Conservation (phyloP, 306 rosid genomes). For the Betula pendula region DNA sequence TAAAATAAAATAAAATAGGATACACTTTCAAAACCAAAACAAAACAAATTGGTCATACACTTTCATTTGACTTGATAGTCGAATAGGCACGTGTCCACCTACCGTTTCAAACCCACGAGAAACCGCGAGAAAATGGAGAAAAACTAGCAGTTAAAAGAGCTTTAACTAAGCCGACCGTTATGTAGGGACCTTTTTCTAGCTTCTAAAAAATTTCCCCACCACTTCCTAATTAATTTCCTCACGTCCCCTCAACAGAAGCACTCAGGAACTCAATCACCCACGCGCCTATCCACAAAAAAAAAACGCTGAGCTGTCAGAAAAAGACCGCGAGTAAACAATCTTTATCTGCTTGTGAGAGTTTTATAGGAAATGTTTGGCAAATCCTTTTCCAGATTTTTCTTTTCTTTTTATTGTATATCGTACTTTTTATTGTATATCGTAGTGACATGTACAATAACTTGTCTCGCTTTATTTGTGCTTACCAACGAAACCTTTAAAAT, state of each 20-base stretch:
- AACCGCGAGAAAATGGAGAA: conserved; percentile 2
- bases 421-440: no score
- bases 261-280: not conserved
- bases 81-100: not conserved
- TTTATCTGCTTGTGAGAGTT: not conserved
- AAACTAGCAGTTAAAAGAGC: not conserved
- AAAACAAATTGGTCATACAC: not conserved
- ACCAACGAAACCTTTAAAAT: no score
- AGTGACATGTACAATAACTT: no score
- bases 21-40: no score
- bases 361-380: no score
- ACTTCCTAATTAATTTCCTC: conserved; percentile 15
- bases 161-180: conserved; percentile 34
- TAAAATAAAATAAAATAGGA: no score
- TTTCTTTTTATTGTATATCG: no score
- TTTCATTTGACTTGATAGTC: not conserved
- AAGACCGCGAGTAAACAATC: not conserved
- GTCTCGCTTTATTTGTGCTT: no score
- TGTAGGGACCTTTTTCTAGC: not conserved
- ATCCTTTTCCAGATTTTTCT: no score
- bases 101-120: not conserved
- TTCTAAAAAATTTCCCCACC: not conserved
- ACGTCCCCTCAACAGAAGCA: not conserved
- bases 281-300: not conserved
- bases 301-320: not conserved